These are phyloP conservation scores for Phytophthora podocarpi DNA, from an alignment of 352 stramenopile species.

Conservation along the genomic window DNA sequence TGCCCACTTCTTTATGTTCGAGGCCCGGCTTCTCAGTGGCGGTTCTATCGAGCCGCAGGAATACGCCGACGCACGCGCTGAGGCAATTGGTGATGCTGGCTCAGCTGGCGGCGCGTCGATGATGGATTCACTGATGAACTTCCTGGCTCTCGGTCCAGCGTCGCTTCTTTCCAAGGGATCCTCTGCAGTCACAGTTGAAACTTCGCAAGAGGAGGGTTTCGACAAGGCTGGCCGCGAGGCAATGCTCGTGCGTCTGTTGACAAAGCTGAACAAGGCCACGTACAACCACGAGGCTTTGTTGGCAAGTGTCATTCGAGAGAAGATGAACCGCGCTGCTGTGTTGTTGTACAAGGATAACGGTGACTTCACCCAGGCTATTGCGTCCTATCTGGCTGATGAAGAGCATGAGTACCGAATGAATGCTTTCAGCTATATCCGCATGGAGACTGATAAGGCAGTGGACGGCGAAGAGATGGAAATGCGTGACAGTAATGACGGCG, in stretches of 20 bases:
- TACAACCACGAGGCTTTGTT: slow-evolving; percentile 82
- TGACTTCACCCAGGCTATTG: slow-evolving; percentile 76
- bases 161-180: slow-evolving; percentile 56
- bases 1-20: slow-evolving; percentile 91
- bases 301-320: slow-evolving; percentile 69
- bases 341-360: slow-evolving; percentile 82
- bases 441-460: slow-evolving; percentile 57
- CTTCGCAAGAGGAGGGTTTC: slow-evolving; percentile 83
- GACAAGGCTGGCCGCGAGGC: slow-evolving; percentile 80
- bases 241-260: slow-evolving; percentile 86
- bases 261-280: slow-evolving; percentile 82
- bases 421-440: slow-evolving; percentile 85
- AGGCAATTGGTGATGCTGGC: slow-evolving; percentile 53
- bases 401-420: slow-evolving; percentile 86
- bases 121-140: slow-evolving; percentile 91
- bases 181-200: slow-evolving; percentile 46
- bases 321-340: slow-evolving; percentile 85
- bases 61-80: slow-evolving; percentile 73
- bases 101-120: slow-evolving; percentile 59
- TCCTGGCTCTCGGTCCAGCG: slow-evolving; percentile 76
- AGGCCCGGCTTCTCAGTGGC: slow-evolving; percentile 83
- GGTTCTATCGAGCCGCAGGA: slow-evolving; percentile 83
- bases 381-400: slow-evolving; percentile 80
- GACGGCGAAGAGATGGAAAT: slow-evolving; percentile 45
- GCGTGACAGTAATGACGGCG: slow-evolving; percentile 40